phyloP scores from a whole-genome alignment of 2,329 filamentous ascomycete species.

The Claviceps sp. region DNA sequence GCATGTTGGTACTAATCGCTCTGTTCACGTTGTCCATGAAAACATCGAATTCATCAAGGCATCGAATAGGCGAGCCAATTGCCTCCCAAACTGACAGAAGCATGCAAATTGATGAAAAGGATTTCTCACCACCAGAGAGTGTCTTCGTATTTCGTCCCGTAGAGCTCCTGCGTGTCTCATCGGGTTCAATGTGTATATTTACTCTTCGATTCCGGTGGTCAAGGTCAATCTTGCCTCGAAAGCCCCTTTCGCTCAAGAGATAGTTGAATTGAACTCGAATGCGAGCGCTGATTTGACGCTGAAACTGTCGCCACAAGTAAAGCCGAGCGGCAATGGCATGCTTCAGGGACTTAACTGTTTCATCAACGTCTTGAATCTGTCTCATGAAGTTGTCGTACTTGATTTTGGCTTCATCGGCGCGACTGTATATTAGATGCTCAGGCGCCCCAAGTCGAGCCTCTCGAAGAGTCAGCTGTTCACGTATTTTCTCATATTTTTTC shows the following conservation, averaged over 20 bases:
- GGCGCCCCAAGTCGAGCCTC: conserved; percentile 46
- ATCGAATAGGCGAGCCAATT: conserved; percentile 90
- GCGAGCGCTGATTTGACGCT: conserved; percentile 70
- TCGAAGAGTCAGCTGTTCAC: conserved; percentile 43
- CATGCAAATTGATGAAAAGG: conserved; percentile 91
- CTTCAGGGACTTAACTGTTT: conserved; percentile 33
- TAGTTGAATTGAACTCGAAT: conserved; percentile 80
- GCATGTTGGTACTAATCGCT: conserved; percentile 84
- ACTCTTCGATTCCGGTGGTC: conserved; percentile 65
- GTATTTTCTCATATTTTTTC: conserved; percentile 39
- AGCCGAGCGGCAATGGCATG: conserved; percentile 55
- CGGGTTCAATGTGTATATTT: conserved; percentile 62
- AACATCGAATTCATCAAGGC: conserved; percentile 95
- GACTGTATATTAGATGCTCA: conserved; percentile 49
- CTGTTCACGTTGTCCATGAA: conserved; percentile 99
- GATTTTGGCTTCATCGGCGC: conserved; percentile 25
- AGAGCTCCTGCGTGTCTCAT: conserved; percentile 53
- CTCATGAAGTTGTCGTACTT: conserved; percentile 30
- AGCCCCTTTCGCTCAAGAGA: conserved; percentile 77
- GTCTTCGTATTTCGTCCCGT: conserved; percentile 78
- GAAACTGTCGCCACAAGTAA: conserved; percentile 67
- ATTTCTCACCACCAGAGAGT: conserved; percentile 91
- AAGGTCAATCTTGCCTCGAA: conserved; percentile 67
- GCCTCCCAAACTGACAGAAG: conserved; percentile 91
- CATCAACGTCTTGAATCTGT: conserved; percentile 25